Evolutionary conservation across 441 rosid species (phyloP).

Genomic region (Erodium moschatum): DNA sequence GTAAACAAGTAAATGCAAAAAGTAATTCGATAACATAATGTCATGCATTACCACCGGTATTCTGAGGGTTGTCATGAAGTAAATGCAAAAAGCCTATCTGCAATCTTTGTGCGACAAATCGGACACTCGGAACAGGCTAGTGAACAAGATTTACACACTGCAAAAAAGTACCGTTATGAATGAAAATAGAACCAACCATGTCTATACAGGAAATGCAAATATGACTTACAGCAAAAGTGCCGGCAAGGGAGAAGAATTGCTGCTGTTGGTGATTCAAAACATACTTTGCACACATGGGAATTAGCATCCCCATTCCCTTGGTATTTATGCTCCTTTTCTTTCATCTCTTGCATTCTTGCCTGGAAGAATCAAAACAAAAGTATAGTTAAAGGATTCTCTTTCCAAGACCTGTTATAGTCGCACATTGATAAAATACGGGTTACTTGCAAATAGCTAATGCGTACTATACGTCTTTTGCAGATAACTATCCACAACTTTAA

Average conservation of each 20-base stretch:
- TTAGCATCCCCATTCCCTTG: conserved; percentile 68
- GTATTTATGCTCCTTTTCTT: conserved; percentile 70
- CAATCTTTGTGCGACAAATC: conserved; percentile 85
- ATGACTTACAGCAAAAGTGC: conserved; percentile 85
- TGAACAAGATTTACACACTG: conserved; percentile 97
- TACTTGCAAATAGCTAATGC: no score
- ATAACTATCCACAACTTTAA: no score
- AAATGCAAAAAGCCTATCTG: conserved; percentile 86
- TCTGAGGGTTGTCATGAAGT: conserved; percentile 50
- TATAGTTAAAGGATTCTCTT: not conserved
- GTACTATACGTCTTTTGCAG: no score
- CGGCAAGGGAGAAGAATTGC: conserved; percentile 95
- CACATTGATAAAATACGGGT: no score
- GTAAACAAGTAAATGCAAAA: no score
- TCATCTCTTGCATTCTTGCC: conserved; percentile 97
- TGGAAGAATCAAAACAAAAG: conserved; percentile 22
- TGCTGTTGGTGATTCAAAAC: conserved; percentile 84
- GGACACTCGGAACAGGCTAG: conserved; percentile 98
- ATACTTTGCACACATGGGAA: conserved; percentile 86
- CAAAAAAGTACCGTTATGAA: conserved; percentile 13
- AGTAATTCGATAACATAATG: no score
- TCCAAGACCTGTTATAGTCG: no score
- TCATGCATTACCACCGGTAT: conserved; percentile 33
- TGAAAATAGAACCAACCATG: not conserved
- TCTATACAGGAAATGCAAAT: conserved; percentile 9